Evolutionary conservation across 257 asterid species (phyloP), one percentile per base, ranked within the genome.

Genomic region (Coffea eugenioides): DNA sequence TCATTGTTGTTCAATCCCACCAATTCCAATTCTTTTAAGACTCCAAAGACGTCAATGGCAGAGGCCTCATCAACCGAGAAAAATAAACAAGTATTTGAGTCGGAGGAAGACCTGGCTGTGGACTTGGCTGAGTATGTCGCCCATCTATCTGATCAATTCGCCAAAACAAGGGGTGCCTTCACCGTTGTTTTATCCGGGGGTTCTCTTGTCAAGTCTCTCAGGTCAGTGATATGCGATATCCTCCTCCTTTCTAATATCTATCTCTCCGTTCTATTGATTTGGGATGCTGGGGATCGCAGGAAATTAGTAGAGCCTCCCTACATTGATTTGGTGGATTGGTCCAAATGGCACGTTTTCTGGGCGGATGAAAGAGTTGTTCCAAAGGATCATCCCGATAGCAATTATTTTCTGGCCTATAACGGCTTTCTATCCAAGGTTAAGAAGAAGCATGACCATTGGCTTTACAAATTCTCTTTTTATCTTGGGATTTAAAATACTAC

Each of bases 341-440:
- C 96, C n/a, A 92, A 84, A 85, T 94, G 98, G 98, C 97, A 87
- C n/a, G 87, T 94, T 78, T 92, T 94, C 82, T 94, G 98, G 98
- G 97, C 89, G 80, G 98, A 94, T 78, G 98, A 94, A 87, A 86
- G 98, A 82, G 96, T 94, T 54, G 97, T 94, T 83, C 95, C 97
- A 18, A 94, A 94, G 90, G 91, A 92, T 88, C 92, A 94, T 74
- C 93, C 93, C 4, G 98, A 92, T 82, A 94, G 98, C 89, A 94
- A 94, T 74, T 94, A 94, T 72, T 92, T 92, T 56, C 97, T 94
- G 10, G 97, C 97, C 46, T 92, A 88, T 81, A 31, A 80, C 76
- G 94, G 85, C 46, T 92, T 94, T 80, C 83, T 94, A 36, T 94
- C 98, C 45, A 92, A 92, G 98, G 98, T 92, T 85, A 21, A 31